Evolutionary conservation across 768 basidiomycete species (phyloP).

Genomic region (Agaricus blazei): DNA sequence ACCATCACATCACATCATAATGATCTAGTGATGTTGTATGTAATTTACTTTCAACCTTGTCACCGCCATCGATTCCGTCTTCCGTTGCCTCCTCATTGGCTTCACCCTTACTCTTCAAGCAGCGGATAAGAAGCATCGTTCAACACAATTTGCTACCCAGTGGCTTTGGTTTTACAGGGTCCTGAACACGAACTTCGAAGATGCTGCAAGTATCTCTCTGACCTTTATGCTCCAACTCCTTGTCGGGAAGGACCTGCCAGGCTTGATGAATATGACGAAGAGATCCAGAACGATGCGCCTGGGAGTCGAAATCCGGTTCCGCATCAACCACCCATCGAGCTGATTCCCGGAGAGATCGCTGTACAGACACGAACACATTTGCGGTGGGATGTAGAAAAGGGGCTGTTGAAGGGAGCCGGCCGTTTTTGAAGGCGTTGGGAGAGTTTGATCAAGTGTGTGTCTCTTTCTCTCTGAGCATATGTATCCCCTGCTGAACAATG

Average conservation of each 20-base stretch:
- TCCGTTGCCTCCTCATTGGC: neutral
- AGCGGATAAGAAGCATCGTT: constrained; percentile 12
- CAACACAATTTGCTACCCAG: constrained; percentile 54
- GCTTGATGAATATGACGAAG: constrained; percentile 26
- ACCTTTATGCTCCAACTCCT: constrained; percentile 50
- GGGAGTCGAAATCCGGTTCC: neutral
- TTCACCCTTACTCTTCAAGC: neutral
- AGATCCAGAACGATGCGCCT: constrained; percentile 23
- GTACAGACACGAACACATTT: constrained; percentile 74
- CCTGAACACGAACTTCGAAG: constrained; percentile 74
- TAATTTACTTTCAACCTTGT: neutral
- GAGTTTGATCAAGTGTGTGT: constrained; percentile 84
- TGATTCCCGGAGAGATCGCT: constrained; percentile 57
- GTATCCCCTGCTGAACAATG: neutral
- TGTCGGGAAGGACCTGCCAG: constrained; percentile 28
- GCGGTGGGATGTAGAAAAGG: constrained; percentile 79
- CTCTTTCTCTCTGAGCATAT: neutral
- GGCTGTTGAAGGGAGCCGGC: constrained; percentile 77
- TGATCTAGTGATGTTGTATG: neutral
- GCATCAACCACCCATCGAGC: constrained; percentile 21
- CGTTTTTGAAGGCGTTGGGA: constrained; percentile 80
- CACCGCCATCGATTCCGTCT: constrained; percentile 4
- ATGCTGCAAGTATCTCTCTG: constrained; percentile 74
- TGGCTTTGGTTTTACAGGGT: constrained; percentile 87
- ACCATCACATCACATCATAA: no score